A percentile compares a stretch with the other conserved stretches of the same genome.
phyloP scores from a whole-genome alignment of 2,329 filamentous ascomycete genomes.

The Cordyceps javanica region DNA sequence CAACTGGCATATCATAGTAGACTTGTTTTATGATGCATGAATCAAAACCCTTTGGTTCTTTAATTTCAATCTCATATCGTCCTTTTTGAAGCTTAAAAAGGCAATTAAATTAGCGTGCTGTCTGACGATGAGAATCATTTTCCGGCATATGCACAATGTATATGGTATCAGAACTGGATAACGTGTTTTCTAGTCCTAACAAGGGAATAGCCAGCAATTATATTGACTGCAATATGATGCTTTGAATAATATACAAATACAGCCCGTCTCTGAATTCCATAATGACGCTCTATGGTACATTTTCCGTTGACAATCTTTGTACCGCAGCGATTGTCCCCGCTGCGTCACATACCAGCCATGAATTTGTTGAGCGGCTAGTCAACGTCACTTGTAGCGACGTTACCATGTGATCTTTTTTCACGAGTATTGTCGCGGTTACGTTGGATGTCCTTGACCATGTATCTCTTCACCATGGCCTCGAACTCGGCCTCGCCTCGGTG shows the following conservation, averaged over 20 bases:
- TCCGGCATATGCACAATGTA: neutral
- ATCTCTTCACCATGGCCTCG: slow-evolving; percentile 36
- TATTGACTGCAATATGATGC: neutral
- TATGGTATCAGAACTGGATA: neutral
- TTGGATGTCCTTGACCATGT: slow-evolving; percentile 7
- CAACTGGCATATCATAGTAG: neutral
- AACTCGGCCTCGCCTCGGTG: slow-evolving; percentile 63
- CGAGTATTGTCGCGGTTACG: neutral
- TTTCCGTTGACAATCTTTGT: neutral
- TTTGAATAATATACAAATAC: slow-evolving; percentile 7
- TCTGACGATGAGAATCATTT: neutral
- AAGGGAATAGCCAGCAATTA: neutral
- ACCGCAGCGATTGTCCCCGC: neutral
- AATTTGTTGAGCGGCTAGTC: neutral
- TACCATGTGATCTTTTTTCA: neutral
- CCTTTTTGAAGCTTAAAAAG: too few relatives aligned
- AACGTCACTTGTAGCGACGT: neutral
- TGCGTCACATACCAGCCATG: neutral
- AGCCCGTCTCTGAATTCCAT: neutral
- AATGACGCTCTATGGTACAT: slow-evolving; percentile 2
- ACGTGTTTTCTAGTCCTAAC: neutral
- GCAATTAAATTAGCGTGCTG: neutral
- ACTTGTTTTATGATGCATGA: slow-evolving; percentile 5
- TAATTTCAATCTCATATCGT: neutral
- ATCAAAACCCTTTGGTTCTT: neutral